Percentiles rank a stretch among this genome's conserved stretches.
phyloP scores from a whole-genome alignment of 2,329 filamentous ascomycete genomes.

The Hypoxylon sp. region DNA sequence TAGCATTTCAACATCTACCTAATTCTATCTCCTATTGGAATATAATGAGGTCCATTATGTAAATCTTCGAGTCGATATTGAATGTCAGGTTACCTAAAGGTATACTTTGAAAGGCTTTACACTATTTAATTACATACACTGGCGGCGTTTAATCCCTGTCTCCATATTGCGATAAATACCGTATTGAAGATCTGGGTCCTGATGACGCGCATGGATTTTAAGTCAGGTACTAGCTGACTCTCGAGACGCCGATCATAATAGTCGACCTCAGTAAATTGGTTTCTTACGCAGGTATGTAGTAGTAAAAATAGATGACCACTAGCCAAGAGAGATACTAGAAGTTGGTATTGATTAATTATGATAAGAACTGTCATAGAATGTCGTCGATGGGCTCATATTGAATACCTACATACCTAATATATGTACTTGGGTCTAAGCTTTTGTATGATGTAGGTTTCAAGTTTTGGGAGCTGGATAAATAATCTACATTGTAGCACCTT shows the following conservation, averaged over 20 bases:
- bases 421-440: too few species aligned
- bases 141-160: conserved; percentile 5
- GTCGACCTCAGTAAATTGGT: not conserved
- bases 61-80: not conserved
- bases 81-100: not conserved
- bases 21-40: not conserved
- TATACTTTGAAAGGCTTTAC: too few species aligned
- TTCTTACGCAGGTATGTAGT: not conserved
- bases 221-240: not conserved
- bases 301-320: not conserved
- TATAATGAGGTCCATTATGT: not conserved
- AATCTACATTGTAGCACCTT: not conserved
- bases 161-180: not conserved
- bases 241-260: not conserved
- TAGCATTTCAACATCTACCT: not conserved
- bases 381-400: not conserved
- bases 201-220: not conserved
- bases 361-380: not conserved
- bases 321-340: not conserved
- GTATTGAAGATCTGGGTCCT: not conserved
- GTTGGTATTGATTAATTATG: not conserved
- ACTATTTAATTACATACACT: not conserved
- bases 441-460: not conserved
- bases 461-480: not conserved
- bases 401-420: too few species aligned